Percentiles rank a stretch among this genome's conserved stretches.
Evolutionary conservation across 2,329 filamentous ascomycete genomes (phyloP).

Genomic region (Botryosphaeria agaves): DNA sequence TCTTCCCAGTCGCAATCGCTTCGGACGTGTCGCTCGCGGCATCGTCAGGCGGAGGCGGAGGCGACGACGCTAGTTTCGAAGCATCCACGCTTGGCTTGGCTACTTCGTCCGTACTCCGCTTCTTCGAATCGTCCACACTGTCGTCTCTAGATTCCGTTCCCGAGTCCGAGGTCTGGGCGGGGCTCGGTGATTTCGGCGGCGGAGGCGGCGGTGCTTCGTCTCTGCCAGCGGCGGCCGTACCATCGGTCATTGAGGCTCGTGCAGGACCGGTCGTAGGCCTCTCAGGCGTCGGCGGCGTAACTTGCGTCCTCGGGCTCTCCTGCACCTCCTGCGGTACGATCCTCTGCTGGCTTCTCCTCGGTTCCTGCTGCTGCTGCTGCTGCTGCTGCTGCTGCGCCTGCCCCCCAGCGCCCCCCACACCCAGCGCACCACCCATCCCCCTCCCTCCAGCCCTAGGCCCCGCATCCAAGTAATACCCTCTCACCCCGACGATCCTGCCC

Average conservation of each 20-base stretch:
- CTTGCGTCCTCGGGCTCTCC: slow-evolving; percentile 28
- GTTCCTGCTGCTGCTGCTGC: slow-evolving; percentile 10
- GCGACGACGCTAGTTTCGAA: too few species aligned
- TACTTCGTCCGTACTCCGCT: not conserved
- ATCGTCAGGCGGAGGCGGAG: not conserved
- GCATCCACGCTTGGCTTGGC: too few species aligned
- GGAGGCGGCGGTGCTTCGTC: not conserved
- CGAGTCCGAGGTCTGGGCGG: not conserved
- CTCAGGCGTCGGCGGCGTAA: slow-evolving; percentile 34
- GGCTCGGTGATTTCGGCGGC: not conserved
- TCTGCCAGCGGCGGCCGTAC: not conserved
- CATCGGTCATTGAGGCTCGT: not conserved
- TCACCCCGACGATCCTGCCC: slow-evolving; percentile 81
- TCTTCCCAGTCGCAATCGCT: not conserved
- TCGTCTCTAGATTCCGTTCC: too few species aligned
- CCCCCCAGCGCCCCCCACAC: slow-evolving; percentile 29
- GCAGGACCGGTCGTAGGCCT: slow-evolving; percentile 6
- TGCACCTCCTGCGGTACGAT: slow-evolving; percentile 11
- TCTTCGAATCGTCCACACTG: not conserved
- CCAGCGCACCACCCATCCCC: too few species aligned
- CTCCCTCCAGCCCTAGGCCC: too few species aligned
- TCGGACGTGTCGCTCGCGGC: not conserved
- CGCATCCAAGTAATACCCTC: slow-evolving; percentile 91
- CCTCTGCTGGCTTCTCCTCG: slow-evolving; percentile 8
- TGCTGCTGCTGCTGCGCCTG: slow-evolving; percentile 8